Conservation (phyloP, 2,329 filamentous ascomycete genomes). For the Corynespora cassiicola region DNA sequence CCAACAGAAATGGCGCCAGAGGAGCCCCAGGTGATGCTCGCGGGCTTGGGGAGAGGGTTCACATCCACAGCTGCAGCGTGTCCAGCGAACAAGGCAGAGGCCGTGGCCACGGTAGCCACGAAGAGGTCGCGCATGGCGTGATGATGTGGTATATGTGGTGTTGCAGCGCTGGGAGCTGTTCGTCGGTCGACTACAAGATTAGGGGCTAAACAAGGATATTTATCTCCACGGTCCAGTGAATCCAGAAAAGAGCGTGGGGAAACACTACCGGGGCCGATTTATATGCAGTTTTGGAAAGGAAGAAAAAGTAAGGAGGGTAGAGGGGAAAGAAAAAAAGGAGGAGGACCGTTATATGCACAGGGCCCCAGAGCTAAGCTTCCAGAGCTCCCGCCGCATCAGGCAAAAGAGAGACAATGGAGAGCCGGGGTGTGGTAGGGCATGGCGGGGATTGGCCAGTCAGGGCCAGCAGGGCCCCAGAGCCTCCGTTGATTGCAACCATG, state of each 20-base stretch:
- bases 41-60: constrained; percentile 62
- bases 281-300: no score
- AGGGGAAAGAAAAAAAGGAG: constrained; percentile 18
- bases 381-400: constrained; percentile 6
- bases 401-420: background rate
- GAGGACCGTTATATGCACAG: constrained; percentile 28
- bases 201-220: no score
- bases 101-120: constrained; percentile 37
- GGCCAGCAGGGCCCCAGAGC: constrained; percentile 21
- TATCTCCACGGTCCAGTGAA: no score
- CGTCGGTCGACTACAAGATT: no score
- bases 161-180: constrained; percentile 1
- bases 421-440: constrained; percentile 10
- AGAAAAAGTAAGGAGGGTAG: constrained; percentile 10
- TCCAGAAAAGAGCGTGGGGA: no score
- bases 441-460: constrained; percentile 28
- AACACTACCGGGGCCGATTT: no score
- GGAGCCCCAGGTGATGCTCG: constrained; percentile 59
- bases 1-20: constrained; percentile 56
- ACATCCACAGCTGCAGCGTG: constrained; percentile 55
- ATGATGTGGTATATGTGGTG: constrained; percentile 1
- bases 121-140: constrained; percentile 38
- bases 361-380: constrained; percentile 8
- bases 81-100: constrained; percentile 42
- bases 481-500: constrained; percentile 25